Base-by-base conservation (phyloP, 257 asterid genomes). In the Orobanche coerulescens region DNA sequence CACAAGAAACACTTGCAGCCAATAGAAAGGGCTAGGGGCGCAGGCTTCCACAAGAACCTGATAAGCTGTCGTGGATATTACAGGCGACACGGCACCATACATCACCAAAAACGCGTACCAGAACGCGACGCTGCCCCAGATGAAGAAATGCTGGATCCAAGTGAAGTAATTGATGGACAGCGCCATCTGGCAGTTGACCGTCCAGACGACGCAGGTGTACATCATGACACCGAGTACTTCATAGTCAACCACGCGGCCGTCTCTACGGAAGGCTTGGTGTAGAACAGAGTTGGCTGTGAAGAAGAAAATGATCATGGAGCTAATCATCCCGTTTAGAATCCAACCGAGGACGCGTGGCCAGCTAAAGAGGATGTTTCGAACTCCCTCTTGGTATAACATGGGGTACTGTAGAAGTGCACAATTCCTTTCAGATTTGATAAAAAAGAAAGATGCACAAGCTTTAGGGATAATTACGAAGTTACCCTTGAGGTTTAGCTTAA, bases 111-210 rank as follows among this genome's bases (percentile, higher is more conserved):
- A 92, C 8, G 71, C 62, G 40, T 88, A 86, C 98, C 98, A 92
- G 64, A 79, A 46, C 0, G 77, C 84, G 14, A 86, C 81, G 73
- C 98, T 92, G 1, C 96, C 98, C 97, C 97, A 88, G 65, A 92
- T 92, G 86, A 88, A 82, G 44, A 86, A 57, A 66, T 92, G 98
- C 10, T 88, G 98, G 69, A 92, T 88, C 97, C 96, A 88, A 5
- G 98, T 88, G 71, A 92, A 88, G 81, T 86, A 92, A 81, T 84
- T 92, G 8, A 92, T 81, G 5, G 96, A 92, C 1, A 88, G 66
- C 5, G 98, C 97, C 93, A 92, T 81, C 68, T 92, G 98, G 76
- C 90, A 88, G 71, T 88, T 92, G 55, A 88, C 98, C 0, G 98
- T 78, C 98, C 98, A 92, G 4, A 92, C 87, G 0, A 86, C 94